These are phyloP conservation scores for Pelagophyceae sp. DNA, from an alignment of 352 stramenopile genomes.

Conservation along the genomic window DNA sequence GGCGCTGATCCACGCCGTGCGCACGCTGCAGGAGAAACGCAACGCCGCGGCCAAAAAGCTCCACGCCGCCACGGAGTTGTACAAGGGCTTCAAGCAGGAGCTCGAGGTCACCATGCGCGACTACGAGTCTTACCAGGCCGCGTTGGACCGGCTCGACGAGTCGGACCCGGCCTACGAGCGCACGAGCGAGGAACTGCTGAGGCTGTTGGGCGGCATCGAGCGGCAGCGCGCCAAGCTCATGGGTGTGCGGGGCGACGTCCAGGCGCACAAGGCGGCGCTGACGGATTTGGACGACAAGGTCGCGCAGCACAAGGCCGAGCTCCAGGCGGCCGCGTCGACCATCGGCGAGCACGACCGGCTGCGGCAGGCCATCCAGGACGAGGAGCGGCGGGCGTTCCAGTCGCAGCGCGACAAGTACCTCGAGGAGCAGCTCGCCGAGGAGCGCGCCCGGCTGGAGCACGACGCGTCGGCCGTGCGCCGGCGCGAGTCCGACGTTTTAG, in stretches of 20 bases:
- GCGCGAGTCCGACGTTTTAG: neutral
- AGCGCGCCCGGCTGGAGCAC: neutral
- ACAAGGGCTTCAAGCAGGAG: slow-evolving; percentile 55
- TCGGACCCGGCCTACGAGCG: slow-evolving; percentile 25
- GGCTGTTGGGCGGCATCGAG: slow-evolving; percentile 40
- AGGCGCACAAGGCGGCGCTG: slow-evolving; percentile 38
- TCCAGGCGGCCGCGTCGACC: slow-evolving; percentile 40
- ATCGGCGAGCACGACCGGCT: slow-evolving; percentile 46
- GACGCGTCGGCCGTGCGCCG: neutral
- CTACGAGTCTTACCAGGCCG: slow-evolving; percentile 52
- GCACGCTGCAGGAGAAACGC: slow-evolving; percentile 62
- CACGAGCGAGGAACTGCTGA: slow-evolving; percentile 33
- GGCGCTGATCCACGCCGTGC: slow-evolving; percentile 74
- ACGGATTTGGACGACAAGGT: slow-evolving; percentile 35
- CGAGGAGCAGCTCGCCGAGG: neutral
- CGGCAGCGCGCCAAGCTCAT: slow-evolving; percentile 46
- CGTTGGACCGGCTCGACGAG: slow-evolving; percentile 31
- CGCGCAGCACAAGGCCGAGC: slow-evolving; percentile 38
- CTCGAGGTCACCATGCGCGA: slow-evolving; percentile 59
- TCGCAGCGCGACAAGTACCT: neutral
- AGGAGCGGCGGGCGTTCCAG: slow-evolving; percentile 32
- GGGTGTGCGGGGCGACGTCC: slow-evolving; percentile 51
- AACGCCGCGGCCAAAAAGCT: slow-evolving; percentile 52
- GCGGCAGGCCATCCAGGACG: slow-evolving; percentile 41
- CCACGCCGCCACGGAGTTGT: slow-evolving; percentile 60